A percentile compares a stretch with the other conserved stretches of the same genome.
Conservation (phyloP, 139 green algal genomes). For the Asterochloris sp. region DNA sequence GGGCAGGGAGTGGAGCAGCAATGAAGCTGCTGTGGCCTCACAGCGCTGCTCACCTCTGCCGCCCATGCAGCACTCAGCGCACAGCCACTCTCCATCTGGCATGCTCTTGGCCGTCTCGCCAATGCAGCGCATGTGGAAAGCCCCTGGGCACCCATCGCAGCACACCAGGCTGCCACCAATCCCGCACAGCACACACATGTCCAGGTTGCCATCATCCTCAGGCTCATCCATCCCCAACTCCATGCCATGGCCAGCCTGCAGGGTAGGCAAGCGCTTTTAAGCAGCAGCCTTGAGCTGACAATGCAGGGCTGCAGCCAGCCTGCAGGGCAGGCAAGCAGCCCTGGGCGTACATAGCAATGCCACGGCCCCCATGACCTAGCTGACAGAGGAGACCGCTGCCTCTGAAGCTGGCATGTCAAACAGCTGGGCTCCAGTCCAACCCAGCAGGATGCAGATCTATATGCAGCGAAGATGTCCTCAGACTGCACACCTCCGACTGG, state of each 20-base stretch:
- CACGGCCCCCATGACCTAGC: too few relatives aligned
- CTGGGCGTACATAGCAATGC: too few relatives aligned
- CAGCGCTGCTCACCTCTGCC: constrained; percentile 39
- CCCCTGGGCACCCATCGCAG: constrained; percentile 87
- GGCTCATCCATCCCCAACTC: not conserved
- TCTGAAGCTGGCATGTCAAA: not conserved
- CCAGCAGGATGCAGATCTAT: not conserved
- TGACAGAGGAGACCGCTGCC: not conserved
- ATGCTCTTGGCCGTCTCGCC: constrained; percentile 50
- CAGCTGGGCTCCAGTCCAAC: not conserved
- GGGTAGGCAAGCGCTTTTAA: too few relatives aligned
- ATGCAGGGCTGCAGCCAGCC: too few relatives aligned
- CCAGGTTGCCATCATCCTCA: constrained; percentile 6
- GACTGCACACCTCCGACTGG: constrained; percentile 21
- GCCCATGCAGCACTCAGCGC: constrained; percentile 63
- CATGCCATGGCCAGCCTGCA: too few relatives aligned
- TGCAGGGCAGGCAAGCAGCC: too few relatives aligned
- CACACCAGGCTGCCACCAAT: constrained; percentile 80
- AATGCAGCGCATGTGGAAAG: constrained; percentile 84
- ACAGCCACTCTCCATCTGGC: constrained; percentile 57
- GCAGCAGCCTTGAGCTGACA: too few relatives aligned
- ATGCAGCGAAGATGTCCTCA: not conserved
- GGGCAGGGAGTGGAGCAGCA: too few relatives aligned
- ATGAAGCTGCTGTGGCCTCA: not conserved
- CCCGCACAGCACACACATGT: constrained; percentile 63